phyloP scores from a whole-genome alignment of 768 basidiomycete genomes.

The Xerocomus spinulosus region DNA sequence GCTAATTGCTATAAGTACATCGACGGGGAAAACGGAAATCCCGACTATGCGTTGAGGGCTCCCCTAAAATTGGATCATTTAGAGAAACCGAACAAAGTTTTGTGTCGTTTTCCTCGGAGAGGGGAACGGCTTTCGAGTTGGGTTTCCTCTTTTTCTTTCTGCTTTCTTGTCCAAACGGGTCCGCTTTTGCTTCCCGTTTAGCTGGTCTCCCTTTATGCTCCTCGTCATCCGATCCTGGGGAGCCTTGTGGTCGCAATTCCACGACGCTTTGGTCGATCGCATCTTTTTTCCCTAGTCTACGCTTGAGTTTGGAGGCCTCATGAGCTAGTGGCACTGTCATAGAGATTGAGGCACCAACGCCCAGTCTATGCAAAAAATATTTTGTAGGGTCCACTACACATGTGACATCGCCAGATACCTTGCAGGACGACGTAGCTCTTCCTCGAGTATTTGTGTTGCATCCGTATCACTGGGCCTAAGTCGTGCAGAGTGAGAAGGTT shows the following conservation, averaged over 20 bases:
- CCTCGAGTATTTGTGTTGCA: constrained; percentile 54
- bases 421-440: constrained; percentile 64
- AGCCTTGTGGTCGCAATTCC: constrained; percentile 20
- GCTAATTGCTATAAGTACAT: constrained; percentile 1
- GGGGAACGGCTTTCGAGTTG: not conserved
- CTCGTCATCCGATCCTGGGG: constrained; percentile 41
- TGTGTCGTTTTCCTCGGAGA: not conserved
- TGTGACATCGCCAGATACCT: constrained; percentile 41
- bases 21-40: not conserved
- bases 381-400: not conserved
- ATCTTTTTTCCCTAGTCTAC: constrained; percentile 47
- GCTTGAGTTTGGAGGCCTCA: constrained; percentile 60
- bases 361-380: constrained; percentile 45
- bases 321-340: constrained; percentile 41
- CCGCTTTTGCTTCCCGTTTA: constrained; percentile 54
- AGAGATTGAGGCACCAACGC: constrained; percentile 66
- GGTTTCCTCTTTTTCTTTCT: constrained; percentile 45
- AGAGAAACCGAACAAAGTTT: not conserved
- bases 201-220: constrained; percentile 53
- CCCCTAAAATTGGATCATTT: not conserved
- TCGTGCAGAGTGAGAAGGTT: constrained; percentile 43
- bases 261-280: constrained; percentile 47
- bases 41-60: constrained; percentile 13
- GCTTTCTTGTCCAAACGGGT: constrained; percentile 47
- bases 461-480: constrained; percentile 29